Base-by-base conservation (phyloP, 75 land plant species). In the Selaginella tamariscina region DNA sequence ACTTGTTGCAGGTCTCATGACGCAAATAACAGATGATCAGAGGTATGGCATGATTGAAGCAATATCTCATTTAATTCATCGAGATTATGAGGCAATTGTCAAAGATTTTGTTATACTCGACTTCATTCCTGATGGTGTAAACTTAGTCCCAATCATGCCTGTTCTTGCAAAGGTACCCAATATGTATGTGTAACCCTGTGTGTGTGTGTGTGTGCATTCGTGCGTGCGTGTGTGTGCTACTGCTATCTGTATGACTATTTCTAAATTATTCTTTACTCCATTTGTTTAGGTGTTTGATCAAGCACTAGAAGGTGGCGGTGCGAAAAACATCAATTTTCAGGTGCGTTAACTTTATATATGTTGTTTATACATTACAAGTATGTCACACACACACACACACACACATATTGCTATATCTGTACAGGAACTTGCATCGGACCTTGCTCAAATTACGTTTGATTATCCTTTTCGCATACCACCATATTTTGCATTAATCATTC, bases 201-300 rank as follows among this genome's bases (percentile, higher is more conserved):
- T n/a, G n/a, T n/a, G n/a, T n/a, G n/a, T n/a, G n/a, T n/a, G n/a
- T n/a, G n/a, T n/a, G n/a, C n/a, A n/a, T n/a, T n/a, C n/a, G n/a
- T n/a, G n/a, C n/a, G n/a, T n/a, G n/a, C n/a, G n/a, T n/a, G n/a
- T n/a, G n/a, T n/a, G n/a, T n/a, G n/a, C n/a, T n/a, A n/a, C n/a
- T n/a, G n/a, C n/a, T n/a, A n/a, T n/a, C n/a, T n/a, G n/a, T n/a
- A n/a, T n/a, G n/a, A n/a, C n/a, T n/a, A n/a, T n/a, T n/a, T n/a
- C n/a, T n/a, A n/a, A n/a, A n/a, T n/a, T n/a, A n/a, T n/a, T n/a
- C n/a, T n/a, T n/a, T n/a, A n/a, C n/a, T n/a, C n/a, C n/a, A n/a
- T n/a, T n/a, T n/a, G n/a, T n/a, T n/a, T n/a, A n/a, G n/a, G 99
- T 95, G 68, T 95, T 95, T 83, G 99, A 95, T 83, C 99, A 95